Conservation (phyloP, 768 basidiomycete species). For the Lepiota subincarnata region DNA sequence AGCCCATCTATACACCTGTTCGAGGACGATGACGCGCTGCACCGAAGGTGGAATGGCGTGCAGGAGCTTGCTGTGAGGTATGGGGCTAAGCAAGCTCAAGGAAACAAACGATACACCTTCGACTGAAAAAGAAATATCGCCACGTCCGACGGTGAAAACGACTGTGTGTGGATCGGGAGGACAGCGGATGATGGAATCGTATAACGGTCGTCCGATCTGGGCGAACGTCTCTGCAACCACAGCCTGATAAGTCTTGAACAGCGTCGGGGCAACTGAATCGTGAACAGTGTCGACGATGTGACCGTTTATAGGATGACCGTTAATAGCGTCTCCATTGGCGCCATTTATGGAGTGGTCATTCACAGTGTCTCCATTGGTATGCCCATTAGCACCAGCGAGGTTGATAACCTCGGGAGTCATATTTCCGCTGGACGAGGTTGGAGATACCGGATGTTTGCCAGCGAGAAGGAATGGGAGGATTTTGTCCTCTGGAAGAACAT, state of each 20-base stretch:
- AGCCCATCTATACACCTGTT: constrained; percentile 73
- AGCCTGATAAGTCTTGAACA: constrained; percentile 62
- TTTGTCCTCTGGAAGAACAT: constrained; percentile 55
- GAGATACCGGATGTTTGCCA: constrained; percentile 33
- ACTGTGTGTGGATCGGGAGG: constrained; percentile 57
- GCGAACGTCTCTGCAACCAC: constrained; percentile 63
- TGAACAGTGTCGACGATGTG: constrained; percentile 14
- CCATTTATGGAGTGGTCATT: constrained; percentile 16
- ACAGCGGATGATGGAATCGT: constrained; percentile 51
- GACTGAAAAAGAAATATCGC: constrained; percentile 34
- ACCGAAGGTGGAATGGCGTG: constrained; percentile 57
- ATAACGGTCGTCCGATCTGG: constrained; percentile 56
- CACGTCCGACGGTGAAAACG: constrained; percentile 65
- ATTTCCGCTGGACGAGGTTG: constrained; percentile 32
- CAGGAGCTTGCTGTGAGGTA: constrained; percentile 58
- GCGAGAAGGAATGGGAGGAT: constrained; percentile 58
- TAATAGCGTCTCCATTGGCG: background rate
- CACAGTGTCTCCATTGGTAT: constrained; percentile 19
- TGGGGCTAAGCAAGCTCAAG: constrained; percentile 65
- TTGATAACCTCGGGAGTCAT: constrained; percentile 18
- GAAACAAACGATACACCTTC: constrained; percentile 63
- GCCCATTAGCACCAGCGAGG: constrained; percentile 23
- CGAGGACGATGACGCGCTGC: constrained; percentile 72
- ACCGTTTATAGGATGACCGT: constrained; percentile 16
- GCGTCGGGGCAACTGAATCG: constrained; percentile 22